Evolutionary conservation across 495 filamentous ascomycete species (phyloP).

Genomic region (Parachaetomium inaequale): DNA sequence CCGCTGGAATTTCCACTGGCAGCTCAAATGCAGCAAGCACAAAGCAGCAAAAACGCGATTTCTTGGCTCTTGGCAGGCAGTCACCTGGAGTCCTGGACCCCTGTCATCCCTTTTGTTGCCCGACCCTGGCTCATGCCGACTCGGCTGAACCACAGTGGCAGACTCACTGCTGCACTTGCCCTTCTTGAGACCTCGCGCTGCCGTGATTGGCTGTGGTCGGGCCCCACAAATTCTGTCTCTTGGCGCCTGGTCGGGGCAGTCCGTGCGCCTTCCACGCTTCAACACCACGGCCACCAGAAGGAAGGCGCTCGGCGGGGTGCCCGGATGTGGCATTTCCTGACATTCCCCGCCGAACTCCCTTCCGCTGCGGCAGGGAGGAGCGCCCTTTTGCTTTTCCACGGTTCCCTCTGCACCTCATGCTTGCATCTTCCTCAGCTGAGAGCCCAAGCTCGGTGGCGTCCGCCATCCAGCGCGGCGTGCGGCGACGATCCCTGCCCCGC

Average conservation of each 20-base stretch:
- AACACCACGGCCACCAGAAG: neutral
- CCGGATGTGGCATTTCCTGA: neutral
- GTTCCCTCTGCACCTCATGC: neutral
- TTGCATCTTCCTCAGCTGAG: slow-evolving; percentile 4
- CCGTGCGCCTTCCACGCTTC: neutral
- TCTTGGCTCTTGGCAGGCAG: slow-evolving; percentile 6
- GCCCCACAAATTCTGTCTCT: neutral
- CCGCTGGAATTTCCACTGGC: neutral
- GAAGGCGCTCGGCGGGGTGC: slow-evolving; percentile 1
- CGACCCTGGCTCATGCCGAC: neutral
- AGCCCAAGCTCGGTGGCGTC: neutral
- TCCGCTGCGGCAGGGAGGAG: neutral
- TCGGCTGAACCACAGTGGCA: neutral
- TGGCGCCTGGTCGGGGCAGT: neutral
- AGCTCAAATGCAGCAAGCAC: too few species aligned
- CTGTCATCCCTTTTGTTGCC: neutral
- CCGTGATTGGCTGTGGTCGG: slow-evolving; percentile 13
- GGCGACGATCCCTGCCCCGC: slow-evolving; percentile 4
- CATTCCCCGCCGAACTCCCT: neutral
- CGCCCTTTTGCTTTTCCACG: neutral
- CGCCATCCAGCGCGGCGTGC: neutral
- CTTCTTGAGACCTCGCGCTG: slow-evolving; percentile 17
- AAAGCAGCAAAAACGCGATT: too few species aligned
- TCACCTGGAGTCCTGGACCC: neutral
- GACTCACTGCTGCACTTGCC: slow-evolving; percentile 13